Evolutionary conservation across 495 filamentous ascomycete genomes (phyloP).

Genomic region (Penicillium simplicissimum): DNA sequence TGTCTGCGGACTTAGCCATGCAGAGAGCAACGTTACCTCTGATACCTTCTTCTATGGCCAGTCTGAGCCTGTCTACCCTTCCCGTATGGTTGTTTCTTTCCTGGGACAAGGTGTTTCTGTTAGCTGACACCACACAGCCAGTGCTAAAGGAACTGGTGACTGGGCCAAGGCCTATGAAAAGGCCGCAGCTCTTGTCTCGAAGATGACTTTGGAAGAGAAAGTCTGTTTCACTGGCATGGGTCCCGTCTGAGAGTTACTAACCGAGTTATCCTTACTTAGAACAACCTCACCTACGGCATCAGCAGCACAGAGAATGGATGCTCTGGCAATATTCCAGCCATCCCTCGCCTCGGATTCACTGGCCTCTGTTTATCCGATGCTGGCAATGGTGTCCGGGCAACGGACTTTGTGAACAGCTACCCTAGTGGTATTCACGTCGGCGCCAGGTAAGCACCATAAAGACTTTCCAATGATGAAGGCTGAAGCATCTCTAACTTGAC

Average conservation of each 20-base stretch:
- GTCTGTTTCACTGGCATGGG: background rate
- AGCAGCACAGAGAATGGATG: conserved; percentile 44
- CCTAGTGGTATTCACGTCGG: conserved; percentile 58
- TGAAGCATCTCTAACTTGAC: background rate
- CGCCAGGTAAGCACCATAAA: conserved; percentile 26
- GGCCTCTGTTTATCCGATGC: conserved; percentile 67
- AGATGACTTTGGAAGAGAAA: conserved; percentile 64
- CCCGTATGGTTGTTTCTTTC: conserved; percentile 34
- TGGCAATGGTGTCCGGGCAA: conserved; percentile 58
- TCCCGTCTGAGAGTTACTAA: background rate
- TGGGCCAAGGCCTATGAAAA: conserved; percentile 53
- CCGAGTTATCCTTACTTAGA: conserved; percentile 17
- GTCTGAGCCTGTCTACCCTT: conserved; percentile 56
- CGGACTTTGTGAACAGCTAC: conserved; percentile 62
- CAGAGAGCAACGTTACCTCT: conserved; percentile 22
- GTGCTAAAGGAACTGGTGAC: conserved; percentile 24
- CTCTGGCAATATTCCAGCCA: conserved; percentile 50
- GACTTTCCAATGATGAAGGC: background rate
- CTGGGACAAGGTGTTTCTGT: background rate
- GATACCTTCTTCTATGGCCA: conserved; percentile 54
- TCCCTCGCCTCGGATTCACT: conserved; percentile 57
- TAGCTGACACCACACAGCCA: conserved; percentile 15
- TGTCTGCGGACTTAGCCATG: conserved; percentile 18
- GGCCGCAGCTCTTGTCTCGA: conserved; percentile 50
- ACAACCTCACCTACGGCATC: conserved; percentile 49